A percentile compares a stretch with the other conserved stretches of the same genome.
Conservation (phyloP, 371 early-diverging fungal genomes). For the Mortierella sp. region DNA sequence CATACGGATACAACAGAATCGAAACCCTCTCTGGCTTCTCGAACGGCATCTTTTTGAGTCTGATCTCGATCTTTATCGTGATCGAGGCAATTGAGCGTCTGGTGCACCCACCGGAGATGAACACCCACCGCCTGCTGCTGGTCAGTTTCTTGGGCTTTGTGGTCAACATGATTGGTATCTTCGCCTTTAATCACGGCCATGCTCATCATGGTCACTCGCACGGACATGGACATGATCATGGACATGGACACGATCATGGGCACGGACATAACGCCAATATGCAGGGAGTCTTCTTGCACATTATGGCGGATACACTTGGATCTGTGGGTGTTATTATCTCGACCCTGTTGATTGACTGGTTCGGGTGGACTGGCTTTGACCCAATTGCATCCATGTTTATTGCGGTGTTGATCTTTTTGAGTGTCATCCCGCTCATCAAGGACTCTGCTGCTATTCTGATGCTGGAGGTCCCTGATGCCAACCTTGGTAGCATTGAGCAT, state of each 20-base stretch:
- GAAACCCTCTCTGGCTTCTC: slow-evolving; percentile 94
- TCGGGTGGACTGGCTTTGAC: slow-evolving; percentile 96
- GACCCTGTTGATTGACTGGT: slow-evolving; percentile 88
- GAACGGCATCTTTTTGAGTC: slow-evolving; percentile 90
- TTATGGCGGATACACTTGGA: slow-evolving; percentile 96
- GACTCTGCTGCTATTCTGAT: slow-evolving; percentile 74
- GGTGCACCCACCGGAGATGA: slow-evolving; percentile 88
- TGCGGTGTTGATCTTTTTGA: slow-evolving; percentile 86
- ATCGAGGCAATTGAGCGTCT: slow-evolving; percentile 92
- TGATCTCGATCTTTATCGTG: slow-evolving; percentile 90
- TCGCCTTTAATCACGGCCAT: slow-evolving; percentile 91
- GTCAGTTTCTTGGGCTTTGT: slow-evolving; percentile 92
- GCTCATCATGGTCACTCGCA: slow-evolving; percentile 71
- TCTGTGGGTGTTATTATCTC: slow-evolving; percentile 96
- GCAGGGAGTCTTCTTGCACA: slow-evolving; percentile 95
- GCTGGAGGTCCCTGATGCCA: slow-evolving; percentile 67
- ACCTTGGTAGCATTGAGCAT: slow-evolving; percentile 64
- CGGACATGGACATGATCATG: slow-evolving; percentile 62
- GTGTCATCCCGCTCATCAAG: slow-evolving; percentile 88
- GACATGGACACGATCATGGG: slow-evolving; percentile 68
- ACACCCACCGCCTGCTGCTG: slow-evolving; percentile 84
- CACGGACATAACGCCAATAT: slow-evolving; percentile 78
- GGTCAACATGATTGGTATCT: slow-evolving; percentile 94
- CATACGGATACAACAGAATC: slow-evolving; percentile 91
- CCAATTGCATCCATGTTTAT: slow-evolving; percentile 96